These are phyloP conservation scores for Mycena vulgaris DNA, from an alignment of 768 basidiomycete genomes.

Conservation along the genomic window DNA sequence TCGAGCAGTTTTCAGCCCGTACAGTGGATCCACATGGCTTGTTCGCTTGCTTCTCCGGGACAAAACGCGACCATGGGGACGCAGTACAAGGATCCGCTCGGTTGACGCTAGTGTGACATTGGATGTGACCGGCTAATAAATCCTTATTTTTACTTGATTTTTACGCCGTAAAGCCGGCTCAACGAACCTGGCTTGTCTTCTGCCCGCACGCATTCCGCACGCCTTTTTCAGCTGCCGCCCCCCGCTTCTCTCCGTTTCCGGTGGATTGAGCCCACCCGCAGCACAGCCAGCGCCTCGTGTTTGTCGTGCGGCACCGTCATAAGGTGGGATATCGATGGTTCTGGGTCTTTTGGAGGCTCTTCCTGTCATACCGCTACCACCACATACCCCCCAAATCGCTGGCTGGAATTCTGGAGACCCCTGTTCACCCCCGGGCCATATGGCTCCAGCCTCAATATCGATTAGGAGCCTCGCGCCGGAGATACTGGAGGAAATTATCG, in stretches of 20 bases:
- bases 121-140: constrained; percentile 27
- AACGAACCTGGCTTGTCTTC: constrained; percentile 10
- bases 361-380: constrained; percentile 22
- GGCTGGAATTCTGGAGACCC: constrained; percentile 22
- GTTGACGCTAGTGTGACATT: constrained; percentile 19
- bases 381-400: not conserved
- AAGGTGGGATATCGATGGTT: constrained; percentile 44
- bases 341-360: constrained; percentile 33
- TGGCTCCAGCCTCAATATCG: constrained; percentile 20
- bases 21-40: constrained; percentile 20
- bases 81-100: constrained; percentile 15
- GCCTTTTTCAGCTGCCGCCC: constrained; percentile 36
- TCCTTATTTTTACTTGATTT: constrained; percentile 28
- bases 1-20: not conserved
- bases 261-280: constrained; percentile 22
- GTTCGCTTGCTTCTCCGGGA: constrained; percentile 13
- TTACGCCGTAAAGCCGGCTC: constrained; percentile 5
- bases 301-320: constrained; percentile 38
- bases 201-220: constrained; percentile 1
- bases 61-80: constrained; percentile 28
- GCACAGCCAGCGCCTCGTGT: constrained; percentile 41
- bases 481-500: constrained; percentile 53
- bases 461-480: constrained; percentile 52
- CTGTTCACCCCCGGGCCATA: constrained; percentile 27
- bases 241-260: constrained; percentile 36